Percentiles rank a stretch among this genome's conserved stretches.
phyloP scores from a whole-genome alignment of 192 early-diverging fungal genomes.

The Anaeromyces robustus region DNA sequence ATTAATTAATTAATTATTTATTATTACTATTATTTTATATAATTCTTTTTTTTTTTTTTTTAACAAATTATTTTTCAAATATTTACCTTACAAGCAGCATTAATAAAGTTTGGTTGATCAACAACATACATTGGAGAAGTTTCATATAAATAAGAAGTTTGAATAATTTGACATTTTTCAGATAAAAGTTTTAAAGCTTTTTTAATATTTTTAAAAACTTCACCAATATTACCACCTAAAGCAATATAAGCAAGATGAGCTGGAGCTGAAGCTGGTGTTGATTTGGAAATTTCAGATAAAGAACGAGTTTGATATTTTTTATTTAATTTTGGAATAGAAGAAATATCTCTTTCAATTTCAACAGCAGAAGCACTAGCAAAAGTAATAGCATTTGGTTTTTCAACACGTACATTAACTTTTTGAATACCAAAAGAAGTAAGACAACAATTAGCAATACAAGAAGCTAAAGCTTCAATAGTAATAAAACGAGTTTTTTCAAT shows the following conservation, averaged over 20 bases:
- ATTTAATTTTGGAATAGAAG: background rate
- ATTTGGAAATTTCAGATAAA: background rate
- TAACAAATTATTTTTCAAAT: no score
- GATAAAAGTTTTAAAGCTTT: constrained; percentile 45
- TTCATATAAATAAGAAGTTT: constrained; percentile 95
- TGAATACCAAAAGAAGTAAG: constrained; percentile 66
- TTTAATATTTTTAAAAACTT: constrained; percentile 63
- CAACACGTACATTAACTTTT: constrained; percentile 77
- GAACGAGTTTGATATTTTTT: background rate
- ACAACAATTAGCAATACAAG: constrained; percentile 58
- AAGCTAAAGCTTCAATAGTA: constrained; percentile 89
- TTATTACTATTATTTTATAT: no score
- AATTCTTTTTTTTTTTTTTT: background rate
- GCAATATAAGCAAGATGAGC: constrained; percentile 60
- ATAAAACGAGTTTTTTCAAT: constrained; percentile 79
- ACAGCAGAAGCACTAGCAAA: constrained; percentile 83
- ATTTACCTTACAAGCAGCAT: constrained; percentile 64
- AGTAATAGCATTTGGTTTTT: constrained; percentile 85
- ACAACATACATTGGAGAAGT: constrained; percentile 89
- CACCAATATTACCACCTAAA: constrained; percentile 81
- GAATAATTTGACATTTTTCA: constrained; percentile 29
- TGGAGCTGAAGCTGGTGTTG: background rate
- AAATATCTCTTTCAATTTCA: constrained; percentile 64
- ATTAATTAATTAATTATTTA: no score
- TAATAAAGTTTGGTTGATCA: constrained; percentile 84